Base-by-base conservation (phyloP, 2,329 filamentous ascomycete species). In the Colletotrichum agaves region DNA sequence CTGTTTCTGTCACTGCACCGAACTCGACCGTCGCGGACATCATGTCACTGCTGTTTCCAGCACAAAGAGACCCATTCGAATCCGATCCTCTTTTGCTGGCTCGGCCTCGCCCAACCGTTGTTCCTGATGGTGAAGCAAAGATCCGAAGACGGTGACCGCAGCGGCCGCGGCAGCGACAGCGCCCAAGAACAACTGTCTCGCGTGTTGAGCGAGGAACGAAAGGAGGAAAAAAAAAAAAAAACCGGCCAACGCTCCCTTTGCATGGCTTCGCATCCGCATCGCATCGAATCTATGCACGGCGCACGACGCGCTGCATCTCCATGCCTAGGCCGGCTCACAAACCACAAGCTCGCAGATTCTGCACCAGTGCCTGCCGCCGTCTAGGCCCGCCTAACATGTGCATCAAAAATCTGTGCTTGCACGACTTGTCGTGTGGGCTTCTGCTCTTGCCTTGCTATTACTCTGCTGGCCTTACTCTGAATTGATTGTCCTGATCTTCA, bases 261-360 rank as follows among this genome's bases (percentile, higher is more conserved):
- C 47, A 52, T 60, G n/a, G 53, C 61, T 49, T 66, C 63, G 63
- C 58, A 66, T 66, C 63, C 58, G 63, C 63, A 66, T 66, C 63
- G 49, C 63, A 62, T 44, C 49, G 41, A 35, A 44, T 17, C 44
- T 21, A 56, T 46, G 50, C 63, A 62, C 31, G 17, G 53, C 55
- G 43, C 50, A 41, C 33, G 59, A 11, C 61, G 63, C 59, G 35
- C 56, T 61, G 62, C 57, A 55, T 61, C 47, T 15, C 46, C 19
- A 27, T 59, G 37, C 41, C 12, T 59, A 21, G 37, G 33, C 53
- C 58, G 55, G 44, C 27, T 39, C 37, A 17, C 62, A n/a, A 31
- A 61, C 57, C 39, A 52, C 27, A 33, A 33, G 23, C 43, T 43
- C 27, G 35, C 41, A 62, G 58, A 66, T 27, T 66, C 59, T 66